Conservation (phyloP, 108 stramenopile genomes). For the Skeletonema potamos region DNA sequence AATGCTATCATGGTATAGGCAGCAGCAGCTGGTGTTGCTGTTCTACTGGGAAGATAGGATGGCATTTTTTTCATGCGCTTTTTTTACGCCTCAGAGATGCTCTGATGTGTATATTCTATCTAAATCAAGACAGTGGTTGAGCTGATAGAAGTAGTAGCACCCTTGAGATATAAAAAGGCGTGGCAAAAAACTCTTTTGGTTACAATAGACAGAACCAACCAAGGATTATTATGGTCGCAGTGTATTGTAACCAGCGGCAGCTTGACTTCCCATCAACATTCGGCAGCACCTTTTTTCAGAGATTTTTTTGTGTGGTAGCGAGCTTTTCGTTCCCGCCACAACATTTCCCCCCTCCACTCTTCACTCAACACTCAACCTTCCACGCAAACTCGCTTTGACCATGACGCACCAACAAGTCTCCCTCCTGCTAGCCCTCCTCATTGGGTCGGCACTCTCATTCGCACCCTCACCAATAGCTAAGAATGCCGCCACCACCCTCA, state of each 20-base stretch:
- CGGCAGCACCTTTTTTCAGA: too few species aligned
- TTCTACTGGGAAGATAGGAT: not conserved
- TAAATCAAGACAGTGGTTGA: too few species aligned
- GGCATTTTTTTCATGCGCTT: not conserved
- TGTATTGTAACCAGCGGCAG: too few species aligned
- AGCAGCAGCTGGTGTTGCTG: not conserved
- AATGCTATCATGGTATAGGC: not conserved
- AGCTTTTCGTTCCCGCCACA: too few species aligned
- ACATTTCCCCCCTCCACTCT: not conserved
- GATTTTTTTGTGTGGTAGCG: too few species aligned
- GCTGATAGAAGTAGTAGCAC: too few species aligned
- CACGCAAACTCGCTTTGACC: not conserved
- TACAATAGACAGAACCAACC: too few species aligned
- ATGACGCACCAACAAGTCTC: not conserved
- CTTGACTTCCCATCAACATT: too few species aligned
- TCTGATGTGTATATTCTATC: not conserved
- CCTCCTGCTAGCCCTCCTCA: slow-evolving; percentile 10
- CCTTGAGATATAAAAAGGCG: too few species aligned
- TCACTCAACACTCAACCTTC: not conserved
- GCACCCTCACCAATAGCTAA: slow-evolving; percentile 1
- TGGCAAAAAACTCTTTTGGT: too few species aligned
- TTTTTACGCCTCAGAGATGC: not conserved
- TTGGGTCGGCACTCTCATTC: slow-evolving; percentile 14
- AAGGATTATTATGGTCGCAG: too few species aligned
- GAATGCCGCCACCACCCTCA: not conserved